Evolutionary conservation across 208 protist genomes (phyloP), one percentile per base, ranked within the genome.

Genomic region (Angomonas desouzai): DNA sequence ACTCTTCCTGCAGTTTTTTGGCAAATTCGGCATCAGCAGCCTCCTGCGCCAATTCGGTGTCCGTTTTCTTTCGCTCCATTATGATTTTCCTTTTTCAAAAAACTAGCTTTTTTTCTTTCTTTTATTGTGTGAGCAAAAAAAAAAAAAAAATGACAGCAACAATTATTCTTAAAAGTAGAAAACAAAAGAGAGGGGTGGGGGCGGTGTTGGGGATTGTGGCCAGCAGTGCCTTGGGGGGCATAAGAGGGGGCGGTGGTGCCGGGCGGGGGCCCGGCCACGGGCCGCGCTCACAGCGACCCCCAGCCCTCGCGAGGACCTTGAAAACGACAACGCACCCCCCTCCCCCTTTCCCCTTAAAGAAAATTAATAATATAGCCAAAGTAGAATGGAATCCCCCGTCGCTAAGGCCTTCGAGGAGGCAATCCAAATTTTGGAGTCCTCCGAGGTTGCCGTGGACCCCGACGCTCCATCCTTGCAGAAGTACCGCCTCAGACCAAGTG

Each of bases 1-100:
- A 55, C 66, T 91, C 62, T 29, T 85, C 74, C 20, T 92, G 82
- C 1, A 92, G 74, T 43, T 78, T 74, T 16, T 77, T 66, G 27
- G 85, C 85, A 40, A 89, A 70, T 1, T 67, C 65, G 20, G 77
- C 79, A 57, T 92, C 81, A n/a, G 45, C 72, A 27, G 76, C 66
- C 70, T 92, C 79, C 55, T 87, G 76, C 58, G 74, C 48, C 0
- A 77, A 58, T 51, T 82, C 55, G 57, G 59, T 64, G 0, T 72
- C 38, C 0, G 66, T 78, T 36, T 84, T 82, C 30, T 74, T 30
- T 3, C 64, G 60, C 2, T 74, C 57, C 74, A 80, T 77, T 30
- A 29, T 58, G 0, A 38, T 1, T 3, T 62, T 30, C 55, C 57
- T 59, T 57, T 9, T n/a, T 36, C 55, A 57, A 66, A 32, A 48